Conservation (phyloP, 1,284 basidiomycete genomes). For the Ustilago sp. region DNA sequence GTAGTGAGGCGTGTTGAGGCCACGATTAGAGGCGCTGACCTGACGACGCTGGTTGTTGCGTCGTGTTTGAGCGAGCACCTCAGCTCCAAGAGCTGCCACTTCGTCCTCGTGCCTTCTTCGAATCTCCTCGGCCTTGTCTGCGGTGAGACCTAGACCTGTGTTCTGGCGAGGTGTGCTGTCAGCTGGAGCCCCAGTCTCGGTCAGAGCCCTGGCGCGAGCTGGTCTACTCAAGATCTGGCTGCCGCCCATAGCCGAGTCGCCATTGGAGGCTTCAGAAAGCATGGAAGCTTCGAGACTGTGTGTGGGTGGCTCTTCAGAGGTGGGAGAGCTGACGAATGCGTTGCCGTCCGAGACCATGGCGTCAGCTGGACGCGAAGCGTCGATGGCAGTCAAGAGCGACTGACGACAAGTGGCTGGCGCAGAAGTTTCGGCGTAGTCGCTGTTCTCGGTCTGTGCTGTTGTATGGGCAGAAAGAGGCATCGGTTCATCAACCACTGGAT, state of each 20-base stretch:
- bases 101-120: conserved; percentile 65
- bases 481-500: conserved; percentile 22
- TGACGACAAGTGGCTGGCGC: conserved; percentile 11
- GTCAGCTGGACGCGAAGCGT: conserved; percentile 15
- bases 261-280: conserved; percentile 20
- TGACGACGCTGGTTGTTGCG: conserved; percentile 51
- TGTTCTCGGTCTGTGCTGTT: neutral
- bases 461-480: conserved; percentile 24
- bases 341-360: conserved; percentile 2
- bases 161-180: conserved; percentile 45
- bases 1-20: conserved; percentile 8
- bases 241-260: conserved; percentile 14
- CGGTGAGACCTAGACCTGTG: conserved; percentile 43
- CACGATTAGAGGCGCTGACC: conserved; percentile 23
- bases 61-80: conserved; percentile 57
- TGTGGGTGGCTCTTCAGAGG: conserved; percentile 12
- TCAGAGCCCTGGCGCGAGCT: conserved; percentile 13
- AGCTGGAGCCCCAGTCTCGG: conserved; percentile 13
- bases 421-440: neutral
- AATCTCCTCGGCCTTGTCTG: conserved; percentile 57
- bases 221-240: conserved; percentile 22
- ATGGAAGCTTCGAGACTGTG: conserved; percentile 25
- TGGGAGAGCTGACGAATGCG: conserved; percentile 23
- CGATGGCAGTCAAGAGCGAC: conserved; percentile 15
- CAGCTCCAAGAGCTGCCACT: conserved; percentile 63